Conservation (phyloP, 2,329 filamentous ascomycete species). For the Rhinocladiella mackenziei region DNA sequence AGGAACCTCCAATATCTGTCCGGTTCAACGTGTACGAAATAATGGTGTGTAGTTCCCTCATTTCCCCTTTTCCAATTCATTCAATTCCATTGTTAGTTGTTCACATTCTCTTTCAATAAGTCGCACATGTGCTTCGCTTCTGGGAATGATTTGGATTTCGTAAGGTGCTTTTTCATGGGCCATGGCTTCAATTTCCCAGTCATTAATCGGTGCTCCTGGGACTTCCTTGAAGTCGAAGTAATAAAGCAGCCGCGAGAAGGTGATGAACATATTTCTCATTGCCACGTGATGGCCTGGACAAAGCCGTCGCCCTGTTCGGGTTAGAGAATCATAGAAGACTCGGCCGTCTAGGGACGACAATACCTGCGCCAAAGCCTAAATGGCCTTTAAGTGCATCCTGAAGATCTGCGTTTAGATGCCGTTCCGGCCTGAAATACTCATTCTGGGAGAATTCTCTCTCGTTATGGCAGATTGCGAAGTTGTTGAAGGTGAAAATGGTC, state of each 20-base stretch:
- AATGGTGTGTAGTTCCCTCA: too few relatives aligned
- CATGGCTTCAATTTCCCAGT: constrained; percentile 8
- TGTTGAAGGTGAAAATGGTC: constrained; percentile 41
- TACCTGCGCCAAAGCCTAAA: constrained; percentile 20
- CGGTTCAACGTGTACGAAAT: too few relatives aligned
- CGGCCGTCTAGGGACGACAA: too few relatives aligned
- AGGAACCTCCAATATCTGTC: too few relatives aligned
- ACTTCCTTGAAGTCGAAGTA: constrained; percentile 31
- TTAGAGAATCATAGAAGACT: too few relatives aligned
- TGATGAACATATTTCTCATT: constrained; percentile 31
- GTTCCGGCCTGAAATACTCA: constrained; percentile 22
- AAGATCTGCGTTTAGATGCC: constrained; percentile 23
- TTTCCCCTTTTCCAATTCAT: neutral
- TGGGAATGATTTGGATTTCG: constrained; percentile 26
- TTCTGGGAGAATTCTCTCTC: constrained; percentile 25
- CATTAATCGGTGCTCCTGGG: constrained; percentile 9
- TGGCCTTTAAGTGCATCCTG: constrained; percentile 30
- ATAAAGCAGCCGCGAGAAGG: constrained; percentile 32
- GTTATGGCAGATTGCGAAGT: constrained; percentile 44
- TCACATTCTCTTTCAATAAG: constrained; percentile 21
- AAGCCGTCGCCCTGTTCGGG: constrained; percentile 29
- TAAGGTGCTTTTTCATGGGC: constrained; percentile 26
- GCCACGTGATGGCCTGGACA: constrained; percentile 36
- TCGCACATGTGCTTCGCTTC: constrained; percentile 24
- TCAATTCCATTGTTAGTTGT: neutral